Percentiles rank a stretch among this genome's conserved stretches.
Conservation (phyloP, 1,139 yeast genomes). For the Debaryomyces nepalensis region DNA sequence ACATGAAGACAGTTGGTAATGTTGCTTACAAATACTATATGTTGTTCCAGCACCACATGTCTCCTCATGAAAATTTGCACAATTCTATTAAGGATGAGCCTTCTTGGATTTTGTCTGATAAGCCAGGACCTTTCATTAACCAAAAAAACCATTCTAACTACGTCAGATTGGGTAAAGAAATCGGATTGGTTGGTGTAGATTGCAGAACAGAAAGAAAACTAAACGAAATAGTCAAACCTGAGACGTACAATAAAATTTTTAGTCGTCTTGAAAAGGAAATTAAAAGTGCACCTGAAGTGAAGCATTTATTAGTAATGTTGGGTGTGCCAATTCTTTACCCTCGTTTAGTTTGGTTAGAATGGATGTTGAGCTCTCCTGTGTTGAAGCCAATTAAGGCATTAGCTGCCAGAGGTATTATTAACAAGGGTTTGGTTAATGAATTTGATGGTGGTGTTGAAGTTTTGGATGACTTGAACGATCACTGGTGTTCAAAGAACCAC, state of each 20-base stretch:
- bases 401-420: constrained; percentile 69
- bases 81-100: constrained; percentile 41
- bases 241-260: constrained; percentile 66
- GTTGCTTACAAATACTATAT: constrained; percentile 84
- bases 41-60: constrained; percentile 86
- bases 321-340: constrained; percentile 98
- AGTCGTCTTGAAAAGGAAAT: constrained; percentile 61
- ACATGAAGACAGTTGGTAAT: constrained; percentile 73
- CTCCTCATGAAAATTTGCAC: constrained; percentile 47
- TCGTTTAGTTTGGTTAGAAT: constrained; percentile 86
- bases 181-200: constrained; percentile 79
- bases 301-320: constrained; percentile 79
- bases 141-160: constrained; percentile 70
- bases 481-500: constrained; percentile 92
- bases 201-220: constrained; percentile 89
- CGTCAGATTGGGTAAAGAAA: constrained; percentile 72
- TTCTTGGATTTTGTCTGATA: constrained; percentile 59
- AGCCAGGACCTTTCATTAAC: constrained; percentile 67
- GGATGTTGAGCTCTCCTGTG: constrained; percentile 62
- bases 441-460: constrained; percentile 92
- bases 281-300: constrained; percentile 51
- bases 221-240: constrained; percentile 56
- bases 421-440: constrained; percentile 77
- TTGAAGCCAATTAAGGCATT: constrained; percentile 69
- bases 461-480: constrained; percentile 91